These are phyloP conservation scores for Schizopora paradoxa DNA, from an alignment of 1,284 basidiomycete species.

Conservation along the genomic window DNA sequence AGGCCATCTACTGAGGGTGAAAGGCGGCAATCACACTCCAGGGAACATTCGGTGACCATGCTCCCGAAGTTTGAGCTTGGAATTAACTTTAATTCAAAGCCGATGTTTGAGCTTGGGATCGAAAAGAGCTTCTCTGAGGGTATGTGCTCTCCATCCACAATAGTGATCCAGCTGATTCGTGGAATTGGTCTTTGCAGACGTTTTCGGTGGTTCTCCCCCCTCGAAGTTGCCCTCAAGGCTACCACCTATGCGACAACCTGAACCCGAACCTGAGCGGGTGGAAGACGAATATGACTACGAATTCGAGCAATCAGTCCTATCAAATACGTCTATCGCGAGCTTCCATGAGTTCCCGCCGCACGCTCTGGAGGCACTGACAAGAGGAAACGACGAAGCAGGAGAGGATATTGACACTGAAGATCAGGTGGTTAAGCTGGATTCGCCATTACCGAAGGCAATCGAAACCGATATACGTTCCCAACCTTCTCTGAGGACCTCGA, in stretches of 20 bases:
- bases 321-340: constrained; percentile 15
- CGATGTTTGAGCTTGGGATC: background rate
- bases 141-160: background rate
- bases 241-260: background rate
- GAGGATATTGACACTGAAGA: background rate
- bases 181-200: constrained; percentile 3
- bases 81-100: constrained; percentile 8
- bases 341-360: constrained; percentile 17
- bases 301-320: constrained; percentile 10
- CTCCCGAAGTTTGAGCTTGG: constrained; percentile 42
- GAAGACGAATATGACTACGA: constrained; percentile 1
- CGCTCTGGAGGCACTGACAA: background rate
- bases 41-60: constrained; percentile 26
- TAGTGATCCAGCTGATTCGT: background rate
- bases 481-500: background rate
- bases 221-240: background rate
- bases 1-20: constrained; percentile 9
- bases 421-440: background rate
- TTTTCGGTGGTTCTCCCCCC: constrained; percentile 3
- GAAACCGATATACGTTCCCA: background rate
- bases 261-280: background rate
- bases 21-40: constrained; percentile 6
- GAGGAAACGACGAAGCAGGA: background rate
- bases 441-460: no score
- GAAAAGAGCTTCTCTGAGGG: constrained; percentile 9